Evolutionary conservation across 768 basidiomycete species (phyloP).

Genomic region (Albatrellus ellisii): DNA sequence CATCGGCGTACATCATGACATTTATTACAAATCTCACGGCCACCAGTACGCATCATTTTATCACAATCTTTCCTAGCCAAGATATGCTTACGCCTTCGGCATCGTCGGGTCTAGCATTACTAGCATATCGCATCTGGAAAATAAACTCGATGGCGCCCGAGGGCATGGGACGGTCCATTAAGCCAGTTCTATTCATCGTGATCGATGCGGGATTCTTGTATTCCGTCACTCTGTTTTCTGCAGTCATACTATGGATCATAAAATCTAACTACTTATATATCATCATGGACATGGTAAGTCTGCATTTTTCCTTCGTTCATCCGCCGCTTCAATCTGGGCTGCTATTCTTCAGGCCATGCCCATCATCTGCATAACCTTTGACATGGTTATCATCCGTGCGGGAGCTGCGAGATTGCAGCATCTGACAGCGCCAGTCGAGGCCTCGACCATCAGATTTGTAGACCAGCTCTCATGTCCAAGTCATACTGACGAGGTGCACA

Average conservation of each 20-base stretch:
- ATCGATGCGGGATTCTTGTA: constrained; percentile 17
- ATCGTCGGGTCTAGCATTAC: constrained; percentile 8
- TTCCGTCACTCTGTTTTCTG: constrained; percentile 15
- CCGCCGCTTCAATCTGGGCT: not conserved
- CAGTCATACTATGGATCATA: constrained; percentile 6
- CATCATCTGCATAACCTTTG: not conserved
- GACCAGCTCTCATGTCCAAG: too few species aligned
- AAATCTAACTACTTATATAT: not conserved
- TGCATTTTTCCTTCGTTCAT: not conserved
- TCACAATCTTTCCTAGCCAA: not conserved
- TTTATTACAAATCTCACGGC: constrained; percentile 15
- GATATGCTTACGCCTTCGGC: not conserved
- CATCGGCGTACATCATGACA: constrained; percentile 14
- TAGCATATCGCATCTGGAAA: constrained; percentile 18
- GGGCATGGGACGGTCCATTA: too few species aligned
- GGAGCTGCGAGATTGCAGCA: not conserved
- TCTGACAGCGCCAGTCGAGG: too few species aligned
- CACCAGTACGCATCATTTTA: constrained; percentile 12
- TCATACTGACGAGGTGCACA: too few species aligned
- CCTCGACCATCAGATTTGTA: too few species aligned
- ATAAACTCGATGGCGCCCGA: not conserved
- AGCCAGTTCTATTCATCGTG: constrained; percentile 15
- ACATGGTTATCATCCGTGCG: not conserved
- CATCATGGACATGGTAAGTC: not conserved
- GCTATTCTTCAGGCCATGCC: not conserved